Conservation (phyloP, 371 early-diverging fungal species). For the Enteropsectra breve region DNA sequence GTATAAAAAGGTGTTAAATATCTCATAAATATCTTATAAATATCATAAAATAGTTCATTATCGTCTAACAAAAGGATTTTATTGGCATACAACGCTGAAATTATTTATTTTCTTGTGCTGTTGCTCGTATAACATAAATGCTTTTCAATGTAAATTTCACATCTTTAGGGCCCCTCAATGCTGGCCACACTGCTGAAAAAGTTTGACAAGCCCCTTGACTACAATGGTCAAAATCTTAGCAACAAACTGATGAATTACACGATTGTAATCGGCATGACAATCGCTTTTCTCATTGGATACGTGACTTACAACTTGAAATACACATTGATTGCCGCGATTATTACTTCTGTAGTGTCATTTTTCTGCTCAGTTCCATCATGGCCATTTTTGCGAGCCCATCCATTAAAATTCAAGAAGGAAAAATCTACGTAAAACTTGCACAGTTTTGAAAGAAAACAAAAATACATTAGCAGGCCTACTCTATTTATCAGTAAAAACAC, state of each 20-base stretch:
- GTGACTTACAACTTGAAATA: conserved; percentile 46
- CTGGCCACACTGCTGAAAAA: background rate
- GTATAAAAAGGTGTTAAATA: too few species aligned
- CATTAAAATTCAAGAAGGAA: conserved; percentile 47
- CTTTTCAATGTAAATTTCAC: too few species aligned
- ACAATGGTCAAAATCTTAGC: conserved; percentile 55
- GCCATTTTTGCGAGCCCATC: conserved; percentile 56
- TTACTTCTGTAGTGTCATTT: conserved; percentile 27
- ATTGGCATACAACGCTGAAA: background rate
- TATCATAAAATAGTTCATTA: too few species aligned
- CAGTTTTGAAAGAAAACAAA: conserved; percentile 6
- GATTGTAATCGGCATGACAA: conserved; percentile 45
- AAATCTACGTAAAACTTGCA: conserved; percentile 26
- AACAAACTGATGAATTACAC: conserved; percentile 45
- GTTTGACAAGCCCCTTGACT: conserved; percentile 55
- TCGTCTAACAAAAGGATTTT: too few species aligned
- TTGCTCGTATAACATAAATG: too few species aligned
- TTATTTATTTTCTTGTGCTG: background rate
- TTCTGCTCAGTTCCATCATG: conserved; percentile 56
- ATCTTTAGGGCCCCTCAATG: conserved; percentile 3
- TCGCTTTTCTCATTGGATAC: conserved; percentile 47
- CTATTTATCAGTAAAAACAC: background rate
- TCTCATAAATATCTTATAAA: too few species aligned
- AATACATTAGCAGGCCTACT: background rate
- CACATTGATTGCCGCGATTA: conserved; percentile 38